These are phyloP conservation scores for Rhododendron mucronatum DNA, from an alignment of 148 eudicot species.

Conservation along the genomic window DNA sequence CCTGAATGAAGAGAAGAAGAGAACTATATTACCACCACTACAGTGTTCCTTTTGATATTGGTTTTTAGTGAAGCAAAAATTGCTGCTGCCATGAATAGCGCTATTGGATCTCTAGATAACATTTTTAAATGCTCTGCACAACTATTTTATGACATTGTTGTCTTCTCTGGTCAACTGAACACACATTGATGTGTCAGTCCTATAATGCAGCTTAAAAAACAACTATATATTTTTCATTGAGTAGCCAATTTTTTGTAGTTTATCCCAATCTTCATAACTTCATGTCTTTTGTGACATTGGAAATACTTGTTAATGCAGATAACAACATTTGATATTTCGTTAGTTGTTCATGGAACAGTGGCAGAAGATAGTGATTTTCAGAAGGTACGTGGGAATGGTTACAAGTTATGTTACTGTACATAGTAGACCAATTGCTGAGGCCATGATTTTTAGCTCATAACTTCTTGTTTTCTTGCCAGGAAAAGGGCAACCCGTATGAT, in stretches of 20 bases:
- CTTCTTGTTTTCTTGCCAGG: constrained; percentile 43
- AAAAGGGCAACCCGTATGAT: constrained; percentile 66
- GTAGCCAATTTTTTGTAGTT: not conserved
- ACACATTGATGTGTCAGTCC: not conserved
- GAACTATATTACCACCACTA: not conserved
- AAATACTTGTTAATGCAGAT: constrained; percentile 48
- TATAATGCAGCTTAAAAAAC: not conserved
- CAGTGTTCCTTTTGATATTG: not conserved
- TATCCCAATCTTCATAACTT: not conserved
- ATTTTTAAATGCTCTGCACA: not conserved
- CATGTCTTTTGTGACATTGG: not conserved
- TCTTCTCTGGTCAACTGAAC: not conserved
- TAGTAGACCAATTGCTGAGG: not conserved
- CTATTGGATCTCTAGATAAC: not conserved
- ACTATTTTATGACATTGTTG: not conserved
- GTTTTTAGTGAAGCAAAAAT: not conserved
- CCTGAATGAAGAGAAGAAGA: not conserved
- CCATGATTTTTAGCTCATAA: constrained; percentile 11
- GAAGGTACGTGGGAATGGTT: constrained; percentile 36
- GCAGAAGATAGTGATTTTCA: constrained; percentile 82
- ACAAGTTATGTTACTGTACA: not conserved
- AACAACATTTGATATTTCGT: constrained; percentile 84
- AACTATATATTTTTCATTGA: not conserved
- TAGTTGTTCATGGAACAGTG: constrained; percentile 85
- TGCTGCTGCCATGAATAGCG: not conserved